These are phyloP conservation scores for Fusarium sp. DNA, from an alignment of 2,329 filamentous ascomycete species.

Conservation along the genomic window DNA sequence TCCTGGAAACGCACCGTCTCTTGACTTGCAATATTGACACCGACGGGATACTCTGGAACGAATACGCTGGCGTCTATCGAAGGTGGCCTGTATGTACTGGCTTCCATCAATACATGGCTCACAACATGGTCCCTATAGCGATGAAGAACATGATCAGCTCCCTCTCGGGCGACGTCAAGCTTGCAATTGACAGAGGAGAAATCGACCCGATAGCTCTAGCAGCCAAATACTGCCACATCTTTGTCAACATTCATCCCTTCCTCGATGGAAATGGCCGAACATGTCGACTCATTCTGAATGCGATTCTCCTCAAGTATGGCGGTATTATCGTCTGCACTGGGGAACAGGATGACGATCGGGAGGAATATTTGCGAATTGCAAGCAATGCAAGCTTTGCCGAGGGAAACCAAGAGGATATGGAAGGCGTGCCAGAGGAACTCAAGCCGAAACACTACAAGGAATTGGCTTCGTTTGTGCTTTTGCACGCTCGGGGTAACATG, in stretches of 20 bases:
- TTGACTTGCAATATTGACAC: slow-evolving; percentile 14
- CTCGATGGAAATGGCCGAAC: slow-evolving; percentile 51
- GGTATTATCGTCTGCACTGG: not conserved
- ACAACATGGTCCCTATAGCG: slow-evolving; percentile 25
- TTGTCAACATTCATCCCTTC: slow-evolving; percentile 53
- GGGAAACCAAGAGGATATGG: not conserved
- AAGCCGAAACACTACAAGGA: not conserved
- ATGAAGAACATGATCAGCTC: slow-evolving; percentile 42
- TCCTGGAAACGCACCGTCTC: slow-evolving; percentile 43
- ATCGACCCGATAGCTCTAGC: slow-evolving; percentile 44
- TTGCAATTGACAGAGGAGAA: not conserved
- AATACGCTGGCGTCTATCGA: slow-evolving; percentile 43
- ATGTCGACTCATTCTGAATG: slow-evolving; percentile 50
- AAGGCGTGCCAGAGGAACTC: not conserved
- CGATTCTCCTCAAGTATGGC: slow-evolving; percentile 45
- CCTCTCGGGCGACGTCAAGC: slow-evolving; percentile 38
- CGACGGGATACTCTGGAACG: slow-evolving; percentile 8
- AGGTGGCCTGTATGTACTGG: slow-evolving; percentile 28
- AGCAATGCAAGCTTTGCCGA: not conserved
- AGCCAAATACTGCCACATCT: slow-evolving; percentile 44
- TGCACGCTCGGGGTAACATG: not conserved
- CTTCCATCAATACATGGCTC: not conserved
- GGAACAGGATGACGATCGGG: not conserved
- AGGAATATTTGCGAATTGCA: not conserved
- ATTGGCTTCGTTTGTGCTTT: slow-evolving; percentile 3